A percentile compares a stretch with the other conserved stretches of the same genome.
phyloP scores from a whole-genome alignment of 2,329 filamentous ascomycete genomes.

The Cryphonectria carpinicola region DNA sequence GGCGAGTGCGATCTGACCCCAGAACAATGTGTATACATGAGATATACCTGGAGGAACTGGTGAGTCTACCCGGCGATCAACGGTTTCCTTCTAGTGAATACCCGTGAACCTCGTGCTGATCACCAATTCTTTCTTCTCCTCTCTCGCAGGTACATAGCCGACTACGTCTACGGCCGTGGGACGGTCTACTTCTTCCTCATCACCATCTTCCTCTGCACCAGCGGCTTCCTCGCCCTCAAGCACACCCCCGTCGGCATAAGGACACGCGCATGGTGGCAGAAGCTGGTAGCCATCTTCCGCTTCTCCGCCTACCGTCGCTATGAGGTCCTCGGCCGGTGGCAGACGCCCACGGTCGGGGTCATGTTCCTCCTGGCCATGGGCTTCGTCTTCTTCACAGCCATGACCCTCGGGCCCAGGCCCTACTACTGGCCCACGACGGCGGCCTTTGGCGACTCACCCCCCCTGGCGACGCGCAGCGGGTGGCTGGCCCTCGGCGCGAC shows the following conservation, averaged over 20 bases:
- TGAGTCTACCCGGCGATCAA: not conserved
- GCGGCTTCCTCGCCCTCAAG: constrained; percentile 16
- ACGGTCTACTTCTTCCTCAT: constrained; percentile 27
- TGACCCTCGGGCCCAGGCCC: constrained; percentile 17
- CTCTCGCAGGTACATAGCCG: constrained; percentile 20
- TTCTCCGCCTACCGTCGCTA: constrained; percentile 13
- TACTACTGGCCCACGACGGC: constrained; percentile 19
- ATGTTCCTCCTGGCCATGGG: constrained; percentile 7
- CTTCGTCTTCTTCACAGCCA: constrained; percentile 16
- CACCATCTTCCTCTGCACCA: constrained; percentile 15
- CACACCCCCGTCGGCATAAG: not conserved
- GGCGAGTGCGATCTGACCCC: constrained; percentile 16
- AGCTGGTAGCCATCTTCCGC: constrained; percentile 17
- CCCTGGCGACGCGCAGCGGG: constrained; percentile 13
- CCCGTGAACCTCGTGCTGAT: not conserved
- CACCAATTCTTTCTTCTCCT: not conserved
- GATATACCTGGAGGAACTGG: constrained; percentile 7
- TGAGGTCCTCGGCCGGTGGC: not conserved
- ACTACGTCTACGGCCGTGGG: constrained; percentile 24
- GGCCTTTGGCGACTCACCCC: constrained; percentile 16
- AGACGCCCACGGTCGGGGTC: constrained; percentile 16
- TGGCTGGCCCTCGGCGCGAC: constrained; percentile 16
- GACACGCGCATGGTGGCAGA: constrained; percentile 10
- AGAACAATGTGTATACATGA: constrained; percentile 15
- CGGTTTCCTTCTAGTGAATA: not conserved